These are phyloP conservation scores for Naegleria fowleri DNA, from an alignment of 208 protist genomes.

Conservation along the genomic window DNA sequence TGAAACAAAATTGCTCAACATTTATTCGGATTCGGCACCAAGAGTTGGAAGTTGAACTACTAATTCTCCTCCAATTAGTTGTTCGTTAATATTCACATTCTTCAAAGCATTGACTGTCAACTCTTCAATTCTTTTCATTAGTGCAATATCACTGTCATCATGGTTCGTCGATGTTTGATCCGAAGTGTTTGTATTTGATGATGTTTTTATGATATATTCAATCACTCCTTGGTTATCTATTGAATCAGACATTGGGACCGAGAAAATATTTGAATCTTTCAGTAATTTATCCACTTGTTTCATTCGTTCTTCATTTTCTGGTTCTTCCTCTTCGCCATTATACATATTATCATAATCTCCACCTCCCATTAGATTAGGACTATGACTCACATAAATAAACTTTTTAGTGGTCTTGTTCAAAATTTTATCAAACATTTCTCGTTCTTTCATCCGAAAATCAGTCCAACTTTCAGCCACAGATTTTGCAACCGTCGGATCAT, in stretches of 20 bases:
- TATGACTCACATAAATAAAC: neutral
- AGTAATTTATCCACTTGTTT: neutral
- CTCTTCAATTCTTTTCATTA: neutral
- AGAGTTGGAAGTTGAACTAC: neutral
- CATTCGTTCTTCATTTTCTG: neutral
- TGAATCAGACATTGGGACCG: neutral
- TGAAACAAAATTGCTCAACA: too few relatives aligned
- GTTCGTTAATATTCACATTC: neutral
- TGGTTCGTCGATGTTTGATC: neutral
- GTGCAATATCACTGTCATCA: neutral
- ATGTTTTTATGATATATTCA: neutral
- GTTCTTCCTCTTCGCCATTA: neutral
- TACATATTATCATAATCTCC: neutral
- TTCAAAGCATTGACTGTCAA: neutral
- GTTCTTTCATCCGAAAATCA: slow-evolving; percentile 15
- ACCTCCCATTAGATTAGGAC: neutral
- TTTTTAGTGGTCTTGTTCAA: neutral
- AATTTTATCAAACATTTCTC: slow-evolving; percentile 27
- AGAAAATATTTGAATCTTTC: neutral
- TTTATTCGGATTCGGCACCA: neutral
- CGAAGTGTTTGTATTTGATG: neutral
- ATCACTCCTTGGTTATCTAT: neutral
- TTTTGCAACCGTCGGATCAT: neutral
- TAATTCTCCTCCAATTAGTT: neutral
- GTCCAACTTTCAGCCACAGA: slow-evolving; percentile 4